Evolutionary conservation across 768 basidiomycete genomes (phyloP), one percentile per base, ranked within the genome.

Genomic region (Lactarius deliciosus): DNA sequence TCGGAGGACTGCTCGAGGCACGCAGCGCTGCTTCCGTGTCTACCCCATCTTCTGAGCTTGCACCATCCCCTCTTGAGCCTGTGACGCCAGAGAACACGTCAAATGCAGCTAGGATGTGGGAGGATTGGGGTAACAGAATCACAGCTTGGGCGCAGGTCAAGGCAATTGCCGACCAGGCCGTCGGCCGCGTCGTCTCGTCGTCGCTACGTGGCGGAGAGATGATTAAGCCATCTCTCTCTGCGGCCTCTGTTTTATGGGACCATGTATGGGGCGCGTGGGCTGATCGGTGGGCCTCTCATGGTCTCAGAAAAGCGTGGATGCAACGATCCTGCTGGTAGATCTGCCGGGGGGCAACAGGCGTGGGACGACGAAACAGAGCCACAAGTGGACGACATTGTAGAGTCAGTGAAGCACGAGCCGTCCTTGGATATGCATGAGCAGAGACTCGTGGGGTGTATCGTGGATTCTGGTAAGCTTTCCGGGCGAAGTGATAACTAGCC

Each of bases 401-500:
- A 94, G 72, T 81, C 80, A 45, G 72, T 98, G 61, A 92, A 84
- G 75, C 87, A 85, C 65, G 90, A 94, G 68, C 80, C 83, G 63
- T 85, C 90, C 28, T 81, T 97, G 54, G 91, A 92, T 64, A 73
- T 77, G n/a, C 88, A 97, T 69, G 94, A 97, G 77, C 85, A 89
- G 69, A 80, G 89, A 60, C 76, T 98, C 54, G 74, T 98, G 57
- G 80, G 88, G 4, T 96, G 92, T 70, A 96, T 98, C 66, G 91
- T 98, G 28, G 89, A 98, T 76, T 76, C 92, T 38, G 81, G 89
- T 87, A 75, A 74, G 16, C 47, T 54, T 40, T 36, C 28, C 57
- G 8, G 6, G 43, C 50, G 38, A 38, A 53, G 58, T 25, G 59
- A 36, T 43, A 59, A 41, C 61, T 50, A 50, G 57, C 43, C 20